Percentiles rank a stretch among this genome's conserved stretches.
phyloP scores from a whole-genome alignment of 441 rosid genomes.

The Sinapis alba region DNA sequence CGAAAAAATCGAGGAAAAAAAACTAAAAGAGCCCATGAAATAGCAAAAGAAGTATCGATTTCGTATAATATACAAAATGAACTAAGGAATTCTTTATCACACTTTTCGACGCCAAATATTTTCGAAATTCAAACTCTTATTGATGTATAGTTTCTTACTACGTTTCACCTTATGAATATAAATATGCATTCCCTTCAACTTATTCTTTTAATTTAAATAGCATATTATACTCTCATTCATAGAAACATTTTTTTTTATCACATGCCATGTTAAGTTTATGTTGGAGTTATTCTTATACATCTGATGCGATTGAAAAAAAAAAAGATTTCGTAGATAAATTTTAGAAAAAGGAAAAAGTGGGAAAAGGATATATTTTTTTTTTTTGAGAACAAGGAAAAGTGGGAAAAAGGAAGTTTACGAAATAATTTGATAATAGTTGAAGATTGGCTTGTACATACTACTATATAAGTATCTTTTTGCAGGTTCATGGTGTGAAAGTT shows the following conservation, averaged over 20 bases:
- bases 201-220: not conserved
- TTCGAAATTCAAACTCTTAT: constrained; percentile 16
- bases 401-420: constrained; percentile 27
- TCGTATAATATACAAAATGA: constrained; percentile 7
- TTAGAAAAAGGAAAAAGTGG: constrained; percentile 1
- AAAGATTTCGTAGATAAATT: not conserved
- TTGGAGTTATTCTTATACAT: not conserved
- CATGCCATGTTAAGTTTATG: not conserved
- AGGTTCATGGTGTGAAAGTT: constrained; percentile 33
- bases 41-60: constrained; percentile 11
- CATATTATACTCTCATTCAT: not conserved
- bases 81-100: constrained; percentile 24
- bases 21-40: constrained; percentile 37
- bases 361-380: no score
- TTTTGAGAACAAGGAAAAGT: not conserved
- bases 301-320: constrained; percentile 13
- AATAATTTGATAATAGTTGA: constrained; percentile 40
- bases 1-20: constrained; percentile 12
- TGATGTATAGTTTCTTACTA: not conserved
- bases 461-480: constrained; percentile 21
- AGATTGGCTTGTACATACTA: constrained; percentile 8
- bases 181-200: not conserved
- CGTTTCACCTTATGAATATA: not conserved
- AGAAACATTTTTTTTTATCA: constrained; percentile 5
- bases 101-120: constrained; percentile 30